Conservation (phyloP, 2,329 filamentous ascomycete genomes). For the Chaetoscypha palmicola region DNA sequence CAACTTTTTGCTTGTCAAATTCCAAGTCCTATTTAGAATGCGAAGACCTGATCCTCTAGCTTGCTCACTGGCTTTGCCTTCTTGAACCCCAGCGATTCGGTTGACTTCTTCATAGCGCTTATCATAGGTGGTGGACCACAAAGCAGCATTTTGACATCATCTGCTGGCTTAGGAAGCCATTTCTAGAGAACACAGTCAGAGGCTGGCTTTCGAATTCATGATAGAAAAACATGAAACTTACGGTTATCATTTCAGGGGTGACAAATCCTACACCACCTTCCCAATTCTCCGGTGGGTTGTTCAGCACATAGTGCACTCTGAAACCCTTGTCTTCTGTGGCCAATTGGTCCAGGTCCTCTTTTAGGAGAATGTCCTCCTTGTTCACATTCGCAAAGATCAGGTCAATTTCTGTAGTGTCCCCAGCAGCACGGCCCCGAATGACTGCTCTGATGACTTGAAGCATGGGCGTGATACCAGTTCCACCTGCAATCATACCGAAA, state of each 20-base stretch:
- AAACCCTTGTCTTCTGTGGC: slow-evolving; percentile 72
- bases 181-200: slow-evolving; percentile 43
- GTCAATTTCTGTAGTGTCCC: slow-evolving; percentile 83
- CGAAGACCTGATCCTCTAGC: slow-evolving; percentile 96
- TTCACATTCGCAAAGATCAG: slow-evolving; percentile 97
- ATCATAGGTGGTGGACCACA: slow-evolving; percentile 98
- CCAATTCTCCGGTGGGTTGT: slow-evolving; percentile 92
- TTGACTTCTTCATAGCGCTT: slow-evolving; percentile 91
- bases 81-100: slow-evolving; percentile 79
- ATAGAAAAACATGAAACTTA: slow-evolving; percentile 34
- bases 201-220: slow-evolving; percentile 1
- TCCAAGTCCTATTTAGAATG: too few species aligned
- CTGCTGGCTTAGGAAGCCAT: slow-evolving; percentile 72
- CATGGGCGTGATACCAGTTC: slow-evolving; percentile 98
- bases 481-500: slow-evolving; percentile 97
- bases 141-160: slow-evolving; percentile 86
- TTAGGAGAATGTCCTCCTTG: slow-evolving; percentile 82
- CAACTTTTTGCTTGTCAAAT: too few species aligned
- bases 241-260: slow-evolving; percentile 90
- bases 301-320: slow-evolving; percentile 88
- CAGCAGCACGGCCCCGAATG: slow-evolving; percentile 68
- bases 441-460: slow-evolving; percentile 92
- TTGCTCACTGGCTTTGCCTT: slow-evolving; percentile 96
- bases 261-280: slow-evolving; percentile 90
- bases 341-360: slow-evolving; percentile 81